Evolutionary conservation across 2,329 filamentous ascomycete genomes (phyloP).

Genomic region (Cordyceps tenuipes): DNA sequence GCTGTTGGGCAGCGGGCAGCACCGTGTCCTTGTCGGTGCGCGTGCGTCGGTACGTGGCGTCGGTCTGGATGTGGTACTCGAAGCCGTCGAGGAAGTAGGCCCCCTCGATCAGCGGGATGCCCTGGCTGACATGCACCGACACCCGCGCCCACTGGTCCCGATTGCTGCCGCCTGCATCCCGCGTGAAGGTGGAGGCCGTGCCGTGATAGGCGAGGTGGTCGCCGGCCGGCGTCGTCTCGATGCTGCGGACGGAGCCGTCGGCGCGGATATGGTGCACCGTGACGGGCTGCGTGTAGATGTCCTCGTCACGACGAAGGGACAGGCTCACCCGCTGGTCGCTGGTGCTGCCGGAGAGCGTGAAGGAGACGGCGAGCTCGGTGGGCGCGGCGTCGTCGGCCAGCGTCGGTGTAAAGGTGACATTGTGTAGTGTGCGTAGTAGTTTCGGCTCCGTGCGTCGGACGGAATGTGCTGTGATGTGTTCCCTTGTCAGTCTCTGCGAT

Average conservation of each 20-base stretch:
- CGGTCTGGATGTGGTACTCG: slow-evolving; percentile 14
- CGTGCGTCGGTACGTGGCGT: slow-evolving; percentile 8
- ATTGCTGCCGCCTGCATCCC: neutral
- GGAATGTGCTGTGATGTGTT: slow-evolving; percentile 2
- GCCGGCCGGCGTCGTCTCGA: slow-evolving; percentile 7
- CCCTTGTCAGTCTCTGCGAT: neutral
- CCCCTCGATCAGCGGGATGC: slow-evolving; percentile 10
- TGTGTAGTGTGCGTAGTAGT: neutral
- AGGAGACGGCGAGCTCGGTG: slow-evolving; percentile 1
- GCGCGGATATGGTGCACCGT: slow-evolving; percentile 5
- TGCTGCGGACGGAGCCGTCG: slow-evolving; percentile 9
- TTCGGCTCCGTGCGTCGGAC: neutral
- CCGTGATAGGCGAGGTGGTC: slow-evolving; percentile 12
- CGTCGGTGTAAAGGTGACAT: neutral
- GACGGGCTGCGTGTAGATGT: slow-evolving; percentile 11
- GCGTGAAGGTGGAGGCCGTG: neutral
- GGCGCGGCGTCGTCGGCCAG: neutral
- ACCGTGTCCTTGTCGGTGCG: neutral
- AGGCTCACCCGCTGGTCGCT: neutral
- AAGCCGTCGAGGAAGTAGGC: slow-evolving; percentile 13
- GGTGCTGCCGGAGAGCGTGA: neutral
- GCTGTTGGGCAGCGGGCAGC: neutral
- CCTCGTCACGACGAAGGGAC: slow-evolving; percentile 10
- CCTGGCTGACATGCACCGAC: slow-evolving; percentile 4
- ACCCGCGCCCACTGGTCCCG: slow-evolving; percentile 12